Evolutionary conservation across 2,329 filamentous ascomycete genomes (phyloP).

Genomic region (Aureobasidium namibiae): DNA sequence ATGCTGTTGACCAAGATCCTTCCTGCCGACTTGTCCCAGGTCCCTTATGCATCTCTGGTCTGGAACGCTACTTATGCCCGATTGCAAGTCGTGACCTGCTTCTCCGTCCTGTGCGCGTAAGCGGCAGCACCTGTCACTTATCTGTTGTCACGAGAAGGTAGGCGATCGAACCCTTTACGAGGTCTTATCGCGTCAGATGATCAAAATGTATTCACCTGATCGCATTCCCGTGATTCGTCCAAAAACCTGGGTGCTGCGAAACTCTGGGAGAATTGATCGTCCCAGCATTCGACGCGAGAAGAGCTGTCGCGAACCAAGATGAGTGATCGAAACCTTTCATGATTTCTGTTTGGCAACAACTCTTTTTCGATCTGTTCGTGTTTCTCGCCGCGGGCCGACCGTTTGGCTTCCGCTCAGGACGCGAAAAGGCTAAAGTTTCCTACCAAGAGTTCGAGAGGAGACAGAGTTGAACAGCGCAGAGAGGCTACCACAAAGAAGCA

Average conservation of each 20-base stretch:
- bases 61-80: not conserved
- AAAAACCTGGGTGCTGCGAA: not conserved
- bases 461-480: slow-evolving; percentile 1
- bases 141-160: not conserved
- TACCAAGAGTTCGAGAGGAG: not conserved
- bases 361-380: too few species aligned
- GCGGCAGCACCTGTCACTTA: not conserved
- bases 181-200: not conserved
- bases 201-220: not conserved
- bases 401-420: not conserved
- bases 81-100: not conserved
- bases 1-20: not conserved
- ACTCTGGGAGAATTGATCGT: not conserved
- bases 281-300: not conserved
- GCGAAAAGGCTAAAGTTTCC: not conserved
- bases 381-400: not conserved
- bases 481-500: not conserved
- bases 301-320: not conserved
- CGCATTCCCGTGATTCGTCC: not conserved
- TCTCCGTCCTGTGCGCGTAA: slow-evolving; percentile 2
- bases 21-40: not conserved
- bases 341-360: too few species aligned
- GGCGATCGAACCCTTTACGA: not conserved
- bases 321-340: too few species aligned
- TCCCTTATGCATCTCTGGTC: not conserved